Evolutionary conservation across 345 rosid species (phyloP), one percentile per base, ranked within the genome.

Genomic region (Camelina hispida): DNA sequence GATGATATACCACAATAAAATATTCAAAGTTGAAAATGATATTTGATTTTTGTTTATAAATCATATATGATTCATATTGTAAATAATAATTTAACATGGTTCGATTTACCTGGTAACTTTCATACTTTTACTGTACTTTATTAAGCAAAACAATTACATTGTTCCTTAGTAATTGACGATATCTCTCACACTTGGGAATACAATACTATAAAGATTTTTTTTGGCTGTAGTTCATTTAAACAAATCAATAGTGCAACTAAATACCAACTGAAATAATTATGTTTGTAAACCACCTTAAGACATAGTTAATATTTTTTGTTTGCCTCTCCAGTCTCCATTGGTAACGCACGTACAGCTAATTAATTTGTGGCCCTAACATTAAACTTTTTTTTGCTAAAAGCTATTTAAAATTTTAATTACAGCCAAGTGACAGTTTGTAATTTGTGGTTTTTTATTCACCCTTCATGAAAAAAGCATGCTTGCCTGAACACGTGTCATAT

Each of bases 381-480:
- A 22, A 10, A 7, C 3, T 10, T 38, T 38, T 38, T 38, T 38
- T 38, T 38, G 13, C 11, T 38, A 38, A 38, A 14, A 40, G 43
- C 13, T 40, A 4, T 3, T 40, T 40, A 10, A 3, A 40, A 40
- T 51, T 40, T 40, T 11, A 40, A 40, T 51, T 44, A 44, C 48
- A 42, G n/a, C 15, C 4, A 12, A 44, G 5, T 54, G 56, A 65
- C 65, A 64, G 57, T 14, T 48, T 74, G 60, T 64, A 25, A 2
- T 48, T 71, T 56, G 32, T 38, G 18, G 58, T 17, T 62, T 60
- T 16, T 28, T 23, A 23, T 42, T 7, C 51, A 43, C 18, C 51
- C 51, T 53, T 63, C 63, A 62, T 43, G 69, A 14, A 18, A 64
- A 38, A 54, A 46, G 22, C 69, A 72, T 62, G 53, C 34, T 28